Evolutionary conservation across 352 stramenopile species (phyloP), one percentile per base, ranked within the genome.

Genomic region (Aphanomyces euteiches): DNA sequence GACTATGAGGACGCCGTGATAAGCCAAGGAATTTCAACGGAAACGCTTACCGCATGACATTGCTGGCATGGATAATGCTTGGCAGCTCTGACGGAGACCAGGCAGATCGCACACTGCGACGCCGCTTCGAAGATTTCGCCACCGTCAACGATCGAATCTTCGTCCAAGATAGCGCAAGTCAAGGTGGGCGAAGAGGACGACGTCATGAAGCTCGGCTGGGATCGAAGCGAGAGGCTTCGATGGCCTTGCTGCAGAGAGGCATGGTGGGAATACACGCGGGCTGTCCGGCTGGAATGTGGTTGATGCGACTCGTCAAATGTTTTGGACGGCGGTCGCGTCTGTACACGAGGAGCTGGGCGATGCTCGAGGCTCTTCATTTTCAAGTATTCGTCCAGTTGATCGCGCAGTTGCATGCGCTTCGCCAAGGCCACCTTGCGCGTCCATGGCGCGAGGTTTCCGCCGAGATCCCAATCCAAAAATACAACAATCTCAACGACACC

Each of bases 401-500:
- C 50, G 17, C 8, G 7, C 7, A 8, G 17, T 28, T 58, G 57
- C 37, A 65, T 15, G 47, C 38, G 57, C 57, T 65, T 65, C 7
- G 57, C 57, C 36, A 65, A 34, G 10, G 38, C 38, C 12, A 7
- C 13, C 12, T 65, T 65, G 37, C 57, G 57, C 34, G 38, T 37
- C 57, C 57, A 65, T 17, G 21, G 38, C 57, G 57, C 17, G 37
- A 65, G n/a, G 17, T 61, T 21, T 8, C 54, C 39, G 57, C 57
- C 28, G 50, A 65, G 50, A 19, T 65, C 39, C 19, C 28, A 38
- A 5, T 65, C 57, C 19, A 65, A 41, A 2, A 65, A 13, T 1
- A 47, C 10, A 48, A 36, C 28, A 5, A 65, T 34, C 37, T 65
- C 57, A 13, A 65, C 39, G 8, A 65, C 57, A 40, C 57, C 57